Evolutionary conservation across 1,284 basidiomycete species (phyloP).

Genomic region (Schizophyllum commune): DNA sequence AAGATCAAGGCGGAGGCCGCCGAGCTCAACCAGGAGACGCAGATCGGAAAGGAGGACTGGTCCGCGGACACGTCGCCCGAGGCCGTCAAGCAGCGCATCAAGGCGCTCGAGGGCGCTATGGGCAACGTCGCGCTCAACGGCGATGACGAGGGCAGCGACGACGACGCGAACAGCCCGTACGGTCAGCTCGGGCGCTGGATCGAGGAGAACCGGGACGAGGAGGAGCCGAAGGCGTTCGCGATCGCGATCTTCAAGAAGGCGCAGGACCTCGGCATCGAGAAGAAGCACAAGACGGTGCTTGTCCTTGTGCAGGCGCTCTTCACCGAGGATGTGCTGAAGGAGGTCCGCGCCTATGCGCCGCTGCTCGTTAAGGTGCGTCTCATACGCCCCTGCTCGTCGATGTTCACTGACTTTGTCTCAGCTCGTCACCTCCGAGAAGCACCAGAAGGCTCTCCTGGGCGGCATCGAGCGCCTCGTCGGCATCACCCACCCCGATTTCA

Average conservation of each 20-base stretch:
- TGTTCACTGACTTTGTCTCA: conserved; percentile 17
- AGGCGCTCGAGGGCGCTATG: conserved; percentile 66
- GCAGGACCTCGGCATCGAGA: conserved; percentile 88
- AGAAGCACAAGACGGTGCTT: conserved; percentile 91
- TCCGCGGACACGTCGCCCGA: conserved; percentile 88
- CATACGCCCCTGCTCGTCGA: neutral
- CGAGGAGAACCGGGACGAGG: conserved; percentile 62
- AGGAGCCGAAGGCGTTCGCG: conserved; percentile 37
- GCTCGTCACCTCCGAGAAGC: conserved; percentile 83
- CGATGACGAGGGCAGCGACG: conserved; percentile 86
- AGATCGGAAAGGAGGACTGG: conserved; percentile 75
- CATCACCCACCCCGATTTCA: conserved; percentile 57
- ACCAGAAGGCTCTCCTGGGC: conserved; percentile 90
- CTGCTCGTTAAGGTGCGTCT: conserved; percentile 72
- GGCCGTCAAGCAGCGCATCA: conserved; percentile 82
- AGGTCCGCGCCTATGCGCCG: conserved; percentile 70
- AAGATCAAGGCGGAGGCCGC: conserved; percentile 85
- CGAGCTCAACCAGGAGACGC: conserved; percentile 55
- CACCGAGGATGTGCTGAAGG: conserved; percentile 65
- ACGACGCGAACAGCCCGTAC: conserved; percentile 84
- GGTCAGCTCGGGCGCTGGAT: conserved; percentile 82
- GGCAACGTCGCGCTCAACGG: conserved; percentile 44
- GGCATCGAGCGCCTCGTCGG: conserved; percentile 84
- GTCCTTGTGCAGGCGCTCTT: conserved; percentile 88
- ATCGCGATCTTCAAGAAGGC: conserved; percentile 83